A percentile compares a stretch with the other conserved stretches of the same genome.
Evolutionary conservation across 768 basidiomycete genomes (phyloP).

Genomic region (Macrolepiota dolichaula): DNA sequence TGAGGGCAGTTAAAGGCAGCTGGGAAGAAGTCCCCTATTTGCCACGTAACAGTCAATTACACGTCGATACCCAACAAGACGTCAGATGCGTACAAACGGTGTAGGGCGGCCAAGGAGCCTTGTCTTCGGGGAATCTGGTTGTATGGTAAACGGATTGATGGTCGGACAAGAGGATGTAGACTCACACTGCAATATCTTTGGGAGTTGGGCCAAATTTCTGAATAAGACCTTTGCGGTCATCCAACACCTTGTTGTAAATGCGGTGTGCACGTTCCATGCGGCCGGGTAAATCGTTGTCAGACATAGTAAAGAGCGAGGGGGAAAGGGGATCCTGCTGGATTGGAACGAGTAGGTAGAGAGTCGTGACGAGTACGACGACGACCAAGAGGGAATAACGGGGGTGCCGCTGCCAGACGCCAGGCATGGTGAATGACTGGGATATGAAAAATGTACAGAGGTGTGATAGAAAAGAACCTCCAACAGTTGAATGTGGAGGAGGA

Average conservation of each 20-base stretch:
- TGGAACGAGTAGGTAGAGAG: conserved; percentile 46
- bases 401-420: conserved; percentile 38
- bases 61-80: not conserved
- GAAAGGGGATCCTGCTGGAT: conserved; percentile 22
- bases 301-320: conserved; percentile 17
- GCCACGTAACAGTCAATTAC: not conserved
- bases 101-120: conserved; percentile 53
- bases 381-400: conserved; percentile 50
- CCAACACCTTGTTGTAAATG: conserved; percentile 42
- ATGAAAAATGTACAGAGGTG: not conserved
- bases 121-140: conserved; percentile 48
- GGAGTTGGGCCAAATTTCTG: conserved; percentile 50
- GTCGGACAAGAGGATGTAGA: not conserved
- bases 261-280: conserved; percentile 40
- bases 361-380: conserved; percentile 34
- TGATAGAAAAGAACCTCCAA: not conserved
- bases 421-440: conserved; percentile 17
- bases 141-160: not conserved
- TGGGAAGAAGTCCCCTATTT: conserved; percentile 53
- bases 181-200: conserved; percentile 45
- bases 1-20: conserved; percentile 51
- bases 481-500: conserved; percentile 2
- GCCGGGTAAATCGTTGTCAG: conserved; percentile 31
- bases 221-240: conserved; percentile 44
- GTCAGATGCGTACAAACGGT: conserved; percentile 46